Evolutionary conservation across 306 rosid species (phyloP), one percentile per base, ranked within the genome.

Genomic region (Trifolium pratense): DNA sequence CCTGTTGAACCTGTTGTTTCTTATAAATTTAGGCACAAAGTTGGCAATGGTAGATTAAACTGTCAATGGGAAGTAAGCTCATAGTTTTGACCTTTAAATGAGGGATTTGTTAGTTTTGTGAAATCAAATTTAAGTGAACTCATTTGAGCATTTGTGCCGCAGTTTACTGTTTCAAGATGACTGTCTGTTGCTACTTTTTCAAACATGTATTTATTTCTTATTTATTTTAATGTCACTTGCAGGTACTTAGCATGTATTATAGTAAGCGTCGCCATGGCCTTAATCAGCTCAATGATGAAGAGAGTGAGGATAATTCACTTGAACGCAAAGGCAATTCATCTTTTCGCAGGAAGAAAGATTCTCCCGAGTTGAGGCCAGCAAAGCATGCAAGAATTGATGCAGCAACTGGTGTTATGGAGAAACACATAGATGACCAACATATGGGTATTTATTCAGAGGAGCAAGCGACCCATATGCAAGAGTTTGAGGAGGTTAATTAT

Each of bases 221-320:
- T 12, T 40, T 43, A 31, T 55, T 60, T 49, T 32, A 31, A 56
- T 78, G 63, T 36, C 75, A 78, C 68, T 79, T 71, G 66, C 84
- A 94, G 98, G 98, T 94, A 77, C 95, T 88, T 77, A 90, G 92
- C 15, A 81, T 86, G 76, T 87, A 73, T 82, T 79, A 74, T 71
- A 86, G 86, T 68, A 90, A 80, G 81, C 83, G 88, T 40, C 91
- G 83, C 17, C 82, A 71, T 60, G 85, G 81, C 43, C 82, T 84
- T 37, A 78, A 82, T 63, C 85, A 80, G 37, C 79, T 70, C 45
- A 81, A 84, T 49, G 87, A 73, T 79, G 80, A 79, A 14, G 65
- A 53, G 9, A 77, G 68, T 62, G 88, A 68, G 61, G 62, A 77
- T 70, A 78, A 59, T 68, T 62, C 79, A 63, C 52, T 34, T 67